These are phyloP conservation scores for Pseudogymnoascus verrucosus DNA, from an alignment of 2,329 filamentous ascomycete genomes.

Conservation along the genomic window DNA sequence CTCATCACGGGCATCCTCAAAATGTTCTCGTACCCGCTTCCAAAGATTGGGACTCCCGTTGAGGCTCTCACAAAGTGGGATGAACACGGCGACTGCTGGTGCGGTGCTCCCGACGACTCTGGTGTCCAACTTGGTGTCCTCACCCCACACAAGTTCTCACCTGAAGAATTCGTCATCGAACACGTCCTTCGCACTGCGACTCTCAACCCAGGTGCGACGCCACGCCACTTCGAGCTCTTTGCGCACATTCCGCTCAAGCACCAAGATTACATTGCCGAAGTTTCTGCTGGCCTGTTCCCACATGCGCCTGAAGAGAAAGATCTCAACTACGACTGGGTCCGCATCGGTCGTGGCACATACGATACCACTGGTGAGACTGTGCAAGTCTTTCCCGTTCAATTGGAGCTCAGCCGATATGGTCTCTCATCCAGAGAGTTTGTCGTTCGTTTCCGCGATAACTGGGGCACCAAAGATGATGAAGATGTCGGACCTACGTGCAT, in stretches of 20 bases:
- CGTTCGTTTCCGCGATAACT: slow-evolving; percentile 49
- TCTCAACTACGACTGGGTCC: slow-evolving; percentile 41
- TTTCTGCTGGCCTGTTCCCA: slow-evolving; percentile 36
- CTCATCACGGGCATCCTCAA: slow-evolving; percentile 12
- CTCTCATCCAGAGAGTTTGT: slow-evolving; percentile 45
- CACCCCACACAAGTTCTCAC: slow-evolving; percentile 50
- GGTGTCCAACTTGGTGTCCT: slow-evolving; percentile 59
- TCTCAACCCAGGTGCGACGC: slow-evolving; percentile 53
- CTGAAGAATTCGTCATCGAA: slow-evolving; percentile 64
- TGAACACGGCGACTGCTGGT: slow-evolving; percentile 84
- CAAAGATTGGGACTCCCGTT: slow-evolving; percentile 31
- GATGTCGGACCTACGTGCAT: slow-evolving; percentile 51
- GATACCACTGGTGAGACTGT: slow-evolving; percentile 32
- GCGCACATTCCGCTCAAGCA: slow-evolving; percentile 45
- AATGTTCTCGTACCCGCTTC: slow-evolving; percentile 18
- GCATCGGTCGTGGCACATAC: slow-evolving; percentile 50
- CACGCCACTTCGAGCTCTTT: slow-evolving; percentile 64
- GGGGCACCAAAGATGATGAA: slow-evolving; percentile 36
- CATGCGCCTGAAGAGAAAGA: slow-evolving; percentile 19
- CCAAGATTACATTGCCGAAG: slow-evolving; percentile 31
- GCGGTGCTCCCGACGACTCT: slow-evolving; percentile 45
- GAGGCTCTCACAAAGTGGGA: slow-evolving; percentile 62
- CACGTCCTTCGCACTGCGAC: slow-evolving; percentile 58
- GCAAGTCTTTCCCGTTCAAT: slow-evolving; percentile 46
- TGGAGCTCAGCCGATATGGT: slow-evolving; percentile 40